These are phyloP conservation scores for Trichoderma aggressivum DNA, from an alignment of 2,329 filamentous ascomycete species.

Conservation along the genomic window DNA sequence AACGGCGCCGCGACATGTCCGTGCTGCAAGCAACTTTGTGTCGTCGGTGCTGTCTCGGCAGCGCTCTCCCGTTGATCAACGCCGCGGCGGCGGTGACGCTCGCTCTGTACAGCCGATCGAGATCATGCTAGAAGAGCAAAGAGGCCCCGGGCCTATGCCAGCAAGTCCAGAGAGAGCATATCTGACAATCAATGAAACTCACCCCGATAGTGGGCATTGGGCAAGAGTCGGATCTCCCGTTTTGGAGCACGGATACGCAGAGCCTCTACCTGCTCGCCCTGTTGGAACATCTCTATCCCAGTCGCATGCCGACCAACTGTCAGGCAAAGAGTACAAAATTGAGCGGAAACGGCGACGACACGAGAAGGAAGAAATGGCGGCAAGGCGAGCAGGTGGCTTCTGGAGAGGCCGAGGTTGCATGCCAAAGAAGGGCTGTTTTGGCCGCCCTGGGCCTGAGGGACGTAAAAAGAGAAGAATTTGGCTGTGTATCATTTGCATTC, in stretches of 20 bases:
- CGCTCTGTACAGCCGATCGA: conserved; percentile 10
- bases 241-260: not conserved
- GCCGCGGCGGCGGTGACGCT: not conserved
- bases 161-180: conserved; percentile 4
- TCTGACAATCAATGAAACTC: not conserved
- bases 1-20: not conserved
- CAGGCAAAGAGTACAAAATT: conserved; percentile 41
- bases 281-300: conserved; percentile 45
- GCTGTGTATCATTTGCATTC: conserved; percentile 46
- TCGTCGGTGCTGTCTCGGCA: conserved; percentile 4
- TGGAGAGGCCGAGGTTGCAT: conserved; percentile 66
- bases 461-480: conserved; percentile 61
- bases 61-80: conserved; percentile 9
- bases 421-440: conserved; percentile 56
- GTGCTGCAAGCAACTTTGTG: conserved; percentile 3
- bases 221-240: not conserved
- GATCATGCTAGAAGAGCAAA: not conserved
- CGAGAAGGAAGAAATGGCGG: conserved; percentile 64
- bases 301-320: conserved; percentile 41
- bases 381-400: conserved; percentile 54
- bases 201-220: not conserved
- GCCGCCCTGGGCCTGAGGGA: conserved; percentile 59
- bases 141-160: not conserved
- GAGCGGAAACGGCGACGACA: conserved; percentile 53
- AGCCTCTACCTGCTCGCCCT: conserved; percentile 41